Conservation (phyloP, 768 basidiomycete genomes). For the Psilocybe subaeruginosa region DNA sequence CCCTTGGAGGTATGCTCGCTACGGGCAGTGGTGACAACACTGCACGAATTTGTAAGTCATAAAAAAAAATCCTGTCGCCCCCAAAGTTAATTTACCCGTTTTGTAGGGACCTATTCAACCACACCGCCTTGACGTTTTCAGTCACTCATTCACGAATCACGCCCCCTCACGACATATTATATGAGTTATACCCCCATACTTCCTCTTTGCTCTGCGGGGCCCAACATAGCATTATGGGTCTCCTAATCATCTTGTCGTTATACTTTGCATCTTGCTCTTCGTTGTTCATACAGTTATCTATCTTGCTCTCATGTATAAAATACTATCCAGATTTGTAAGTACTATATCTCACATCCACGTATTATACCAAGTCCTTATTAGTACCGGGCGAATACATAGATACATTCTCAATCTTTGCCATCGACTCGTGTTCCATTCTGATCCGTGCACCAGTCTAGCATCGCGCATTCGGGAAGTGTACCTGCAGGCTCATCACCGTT, state of each 20-base stretch:
- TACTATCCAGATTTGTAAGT: background rate
- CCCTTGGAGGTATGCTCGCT: conserved; percentile 44
- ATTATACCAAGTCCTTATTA: conserved; percentile 5
- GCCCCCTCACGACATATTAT: background rate
- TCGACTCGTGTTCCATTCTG: conserved; percentile 45
- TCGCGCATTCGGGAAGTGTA: conserved; percentile 58
- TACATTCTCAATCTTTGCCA: conserved; percentile 8
- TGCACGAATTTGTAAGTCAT: conserved; percentile 51
- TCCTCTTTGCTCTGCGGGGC: background rate
- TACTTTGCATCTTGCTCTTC: conserved; percentile 9
- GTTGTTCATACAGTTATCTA: conserved; percentile 4
- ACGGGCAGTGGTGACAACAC: conserved; percentile 55
- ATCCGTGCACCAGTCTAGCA: conserved; percentile 58
- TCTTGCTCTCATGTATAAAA: conserved; percentile 5
- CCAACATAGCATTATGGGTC: background rate
- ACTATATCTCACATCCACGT: background rate
- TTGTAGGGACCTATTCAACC: conserved; percentile 16
- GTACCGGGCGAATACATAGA: background rate
- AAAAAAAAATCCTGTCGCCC: background rate
- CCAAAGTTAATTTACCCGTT: background rate
- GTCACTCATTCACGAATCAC: background rate
- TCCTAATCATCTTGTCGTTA: background rate
- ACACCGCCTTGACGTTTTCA: background rate
- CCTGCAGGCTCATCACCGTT: conserved; percentile 68
- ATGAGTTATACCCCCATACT: background rate